Conservation (phyloP, 768 basidiomycete genomes). For the Lentinula raphanica region DNA sequence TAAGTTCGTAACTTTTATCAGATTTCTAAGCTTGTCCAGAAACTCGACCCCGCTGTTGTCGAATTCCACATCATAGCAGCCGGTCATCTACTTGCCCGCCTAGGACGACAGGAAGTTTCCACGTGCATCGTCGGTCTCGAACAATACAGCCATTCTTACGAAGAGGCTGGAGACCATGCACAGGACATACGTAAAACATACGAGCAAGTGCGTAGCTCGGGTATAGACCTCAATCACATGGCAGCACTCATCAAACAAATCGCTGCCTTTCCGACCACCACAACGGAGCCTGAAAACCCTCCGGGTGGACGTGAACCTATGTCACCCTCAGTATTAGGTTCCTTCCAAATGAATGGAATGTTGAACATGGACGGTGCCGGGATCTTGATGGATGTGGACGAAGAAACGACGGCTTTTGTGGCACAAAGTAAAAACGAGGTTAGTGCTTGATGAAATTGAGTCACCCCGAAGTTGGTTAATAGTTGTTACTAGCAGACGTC, state of each 20-base stretch:
- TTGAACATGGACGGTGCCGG: not conserved
- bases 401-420: slow-evolving; percentile 15
- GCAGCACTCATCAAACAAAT: slow-evolving; percentile 32
- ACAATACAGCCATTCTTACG: slow-evolving; percentile 86
- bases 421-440: not conserved
- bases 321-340: slow-evolving; percentile 3
- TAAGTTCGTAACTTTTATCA: not conserved
- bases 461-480: not conserved
- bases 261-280: slow-evolving; percentile 19
- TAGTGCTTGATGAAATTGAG: not conserved
- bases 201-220: slow-evolving; percentile 27
- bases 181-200: slow-evolving; percentile 57
- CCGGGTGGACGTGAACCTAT: not conserved
- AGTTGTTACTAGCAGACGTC: not conserved
- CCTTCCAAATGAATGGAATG: not conserved
- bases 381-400: slow-evolving; percentile 7
- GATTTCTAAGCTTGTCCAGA: slow-evolving; percentile 29
- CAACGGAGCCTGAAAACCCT: slow-evolving; percentile 19
- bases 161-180: slow-evolving; percentile 78
- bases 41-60: slow-evolving; percentile 85
- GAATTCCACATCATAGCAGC: slow-evolving; percentile 83
- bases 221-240: slow-evolving; percentile 45
- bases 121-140: slow-evolving; percentile 82
- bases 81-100: slow-evolving; percentile 72
- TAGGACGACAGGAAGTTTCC: slow-evolving; percentile 77